Conservation (phyloP, 305 asterid genomes). For the Fraxinus nigra region DNA sequence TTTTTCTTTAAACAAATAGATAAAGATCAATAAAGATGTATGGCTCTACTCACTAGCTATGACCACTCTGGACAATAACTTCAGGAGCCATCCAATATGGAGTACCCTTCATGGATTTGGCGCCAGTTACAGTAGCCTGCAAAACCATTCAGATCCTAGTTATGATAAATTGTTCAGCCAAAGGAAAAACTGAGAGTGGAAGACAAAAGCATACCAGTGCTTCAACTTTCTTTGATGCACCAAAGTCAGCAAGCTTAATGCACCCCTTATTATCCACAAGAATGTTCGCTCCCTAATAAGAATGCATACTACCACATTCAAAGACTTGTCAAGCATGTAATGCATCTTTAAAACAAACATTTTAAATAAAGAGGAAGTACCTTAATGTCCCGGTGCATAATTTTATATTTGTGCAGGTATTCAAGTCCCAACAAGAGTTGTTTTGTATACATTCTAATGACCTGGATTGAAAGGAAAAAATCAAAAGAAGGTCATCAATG, state of each 20-base stretch:
- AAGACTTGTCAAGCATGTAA: background rate
- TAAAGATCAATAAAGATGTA: constrained; percentile 1
- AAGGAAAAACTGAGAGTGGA: constrained; percentile 8
- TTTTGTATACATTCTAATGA: constrained; percentile 84
- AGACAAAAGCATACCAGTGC: constrained; percentile 58
- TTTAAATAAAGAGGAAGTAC: constrained; percentile 32
- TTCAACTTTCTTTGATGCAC: constrained; percentile 96
- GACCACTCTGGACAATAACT: constrained; percentile 98
- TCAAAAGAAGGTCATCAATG: background rate
- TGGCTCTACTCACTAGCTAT: constrained; percentile 79
- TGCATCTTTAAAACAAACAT: constrained; percentile 9
- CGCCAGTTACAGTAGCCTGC: constrained; percentile 97
- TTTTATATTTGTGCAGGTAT: constrained; percentile 81
- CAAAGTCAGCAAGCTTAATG: constrained; percentile 95
- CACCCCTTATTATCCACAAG: constrained; percentile 92
- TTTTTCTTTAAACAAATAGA: background rate
- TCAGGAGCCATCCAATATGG: constrained; percentile 99
- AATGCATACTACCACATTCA: constrained; percentile 16
- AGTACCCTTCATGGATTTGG: constrained; percentile 99
- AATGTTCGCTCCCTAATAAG: constrained; percentile 83
- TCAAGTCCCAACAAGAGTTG: constrained; percentile 80
- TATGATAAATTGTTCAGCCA: constrained; percentile 17
- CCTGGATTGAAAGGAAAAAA: constrained; percentile 45
- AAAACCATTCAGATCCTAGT: constrained; percentile 26
- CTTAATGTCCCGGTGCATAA: constrained; percentile 96